A percentile compares a stretch with the other conserved stretches of the same genome.
Conservation (phyloP, 2,329 filamentous ascomycete genomes). For the Chaetomiaceae sp. region DNA sequence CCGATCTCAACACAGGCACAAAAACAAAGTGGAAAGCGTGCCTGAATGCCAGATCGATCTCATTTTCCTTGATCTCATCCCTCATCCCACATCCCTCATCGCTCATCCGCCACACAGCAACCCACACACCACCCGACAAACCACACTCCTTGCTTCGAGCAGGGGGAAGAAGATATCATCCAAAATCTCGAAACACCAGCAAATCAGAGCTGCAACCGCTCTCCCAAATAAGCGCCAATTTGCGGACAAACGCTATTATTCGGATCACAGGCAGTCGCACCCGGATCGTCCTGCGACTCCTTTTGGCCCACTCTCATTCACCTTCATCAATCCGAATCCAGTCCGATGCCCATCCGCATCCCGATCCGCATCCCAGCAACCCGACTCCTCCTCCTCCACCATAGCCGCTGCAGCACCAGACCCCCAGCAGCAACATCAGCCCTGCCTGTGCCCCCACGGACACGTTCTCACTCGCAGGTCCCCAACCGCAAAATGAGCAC, state of each 20-base stretch:
- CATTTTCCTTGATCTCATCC: not conserved
- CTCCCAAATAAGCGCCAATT: not conserved
- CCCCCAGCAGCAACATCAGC: not conserved
- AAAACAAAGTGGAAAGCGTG: not conserved
- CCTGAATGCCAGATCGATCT: not conserved
- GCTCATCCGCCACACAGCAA: no score
- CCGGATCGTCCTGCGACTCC: not conserved
- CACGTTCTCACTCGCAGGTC: no score
- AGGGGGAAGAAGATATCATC: not conserved
- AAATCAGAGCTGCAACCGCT: slow-evolving; percentile 6
- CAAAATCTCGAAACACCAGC: not conserved
- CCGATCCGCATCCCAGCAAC: not conserved
- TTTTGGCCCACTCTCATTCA: no score
- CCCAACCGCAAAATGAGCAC: not conserved
- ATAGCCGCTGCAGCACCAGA: not conserved
- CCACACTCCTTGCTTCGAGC: not conserved
- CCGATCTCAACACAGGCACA: not conserved
- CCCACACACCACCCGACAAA: no score
- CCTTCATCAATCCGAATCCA: no score
- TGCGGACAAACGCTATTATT: not conserved
- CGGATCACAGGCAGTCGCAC: not conserved
- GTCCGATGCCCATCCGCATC: slow-evolving; percentile 12
- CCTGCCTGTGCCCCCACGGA: not conserved
- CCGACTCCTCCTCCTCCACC: not conserved
- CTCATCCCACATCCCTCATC: no score